These are phyloP conservation scores for Astrocystis sublimbata DNA, from an alignment of 495 filamentous ascomycete genomes.

Conservation along the genomic window DNA sequence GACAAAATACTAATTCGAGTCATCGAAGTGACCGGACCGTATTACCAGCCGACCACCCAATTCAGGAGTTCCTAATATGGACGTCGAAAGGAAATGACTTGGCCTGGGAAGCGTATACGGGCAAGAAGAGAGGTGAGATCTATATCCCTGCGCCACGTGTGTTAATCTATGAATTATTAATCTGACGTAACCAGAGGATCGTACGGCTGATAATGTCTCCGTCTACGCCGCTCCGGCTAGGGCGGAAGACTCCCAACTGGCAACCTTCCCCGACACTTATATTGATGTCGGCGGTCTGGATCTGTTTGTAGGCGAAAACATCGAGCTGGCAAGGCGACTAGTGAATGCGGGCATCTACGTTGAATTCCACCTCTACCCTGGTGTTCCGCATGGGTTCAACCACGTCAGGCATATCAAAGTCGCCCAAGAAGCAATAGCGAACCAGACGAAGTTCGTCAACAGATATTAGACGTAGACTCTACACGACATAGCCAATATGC, in stretches of 20 bases:
- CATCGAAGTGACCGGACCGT: constrained; percentile 38
- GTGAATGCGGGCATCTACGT: constrained; percentile 40
- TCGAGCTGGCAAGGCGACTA: constrained; percentile 42
- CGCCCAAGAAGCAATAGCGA: not conserved
- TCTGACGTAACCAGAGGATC: constrained; percentile 14
- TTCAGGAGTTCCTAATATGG: constrained; percentile 38
- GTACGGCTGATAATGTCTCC: constrained; percentile 22
- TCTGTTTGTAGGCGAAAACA: constrained; percentile 46
- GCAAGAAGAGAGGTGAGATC: constrained; percentile 15
- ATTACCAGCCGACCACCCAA: constrained; percentile 23
- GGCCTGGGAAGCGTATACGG: constrained; percentile 38
- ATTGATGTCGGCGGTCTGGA: constrained; percentile 43
- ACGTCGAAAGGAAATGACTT: constrained; percentile 32
- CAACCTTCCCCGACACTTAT: constrained; percentile 39
- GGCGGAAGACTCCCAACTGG: constrained; percentile 34
- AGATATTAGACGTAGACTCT: constrained; percentile 8
- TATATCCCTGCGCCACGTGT: not conserved
- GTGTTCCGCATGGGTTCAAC: constrained; percentile 52
- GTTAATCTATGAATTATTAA: not conserved
- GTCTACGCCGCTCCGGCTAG: constrained; percentile 37
- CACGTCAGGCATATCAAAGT: not conserved
- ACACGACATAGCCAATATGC: not conserved
- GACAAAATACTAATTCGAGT: too few species aligned
- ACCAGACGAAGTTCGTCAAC: not conserved
- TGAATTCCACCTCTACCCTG: constrained; percentile 55